phyloP scores from a whole-genome alignment of 192 early-diverging fungal genomes.

The Backusella psychrophila region DNA sequence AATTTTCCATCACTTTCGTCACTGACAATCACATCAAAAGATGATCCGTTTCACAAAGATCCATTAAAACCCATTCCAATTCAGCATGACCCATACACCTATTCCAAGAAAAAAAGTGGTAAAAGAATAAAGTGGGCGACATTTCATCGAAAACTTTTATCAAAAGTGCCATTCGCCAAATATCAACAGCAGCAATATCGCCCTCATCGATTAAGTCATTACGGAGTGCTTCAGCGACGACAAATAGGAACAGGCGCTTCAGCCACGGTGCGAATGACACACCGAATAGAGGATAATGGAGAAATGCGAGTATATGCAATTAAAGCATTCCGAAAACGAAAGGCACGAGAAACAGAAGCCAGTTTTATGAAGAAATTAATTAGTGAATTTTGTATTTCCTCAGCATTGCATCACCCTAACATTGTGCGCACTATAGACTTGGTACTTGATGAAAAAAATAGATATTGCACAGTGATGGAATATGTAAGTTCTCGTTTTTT shows the following conservation, averaged over 20 bases:
- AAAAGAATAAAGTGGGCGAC: not conserved
- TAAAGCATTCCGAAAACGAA: conserved; percentile 85
- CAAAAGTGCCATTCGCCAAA: not conserved
- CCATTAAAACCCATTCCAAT: not conserved
- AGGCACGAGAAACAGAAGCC: conserved; percentile 85
- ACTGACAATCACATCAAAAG: not conserved
- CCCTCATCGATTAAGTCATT: not conserved
- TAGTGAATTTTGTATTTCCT: conserved; percentile 93
- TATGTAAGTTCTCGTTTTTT: conserved; percentile 37
- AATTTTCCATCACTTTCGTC: not conserved
- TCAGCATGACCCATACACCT: not conserved
- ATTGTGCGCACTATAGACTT: conserved; percentile 92
- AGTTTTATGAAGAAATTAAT: conserved; percentile 95
- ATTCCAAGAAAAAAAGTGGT: not conserved
- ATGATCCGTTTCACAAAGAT: not conserved
- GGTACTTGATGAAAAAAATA: conserved; percentile 86
- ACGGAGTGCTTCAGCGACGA: conserved; percentile 11
- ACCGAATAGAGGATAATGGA: conserved; percentile 13
- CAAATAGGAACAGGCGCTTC: conserved; percentile 83
- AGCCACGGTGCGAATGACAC: conserved; percentile 76
- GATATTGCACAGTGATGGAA: conserved; percentile 81
- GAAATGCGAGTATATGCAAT: conserved; percentile 73
- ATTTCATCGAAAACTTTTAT: not conserved
- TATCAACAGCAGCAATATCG: not conserved
- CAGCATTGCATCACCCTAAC: conserved; percentile 80